Conservation (phyloP, 1,284 basidiomycete species). For the Cryptococcus sp. region DNA sequence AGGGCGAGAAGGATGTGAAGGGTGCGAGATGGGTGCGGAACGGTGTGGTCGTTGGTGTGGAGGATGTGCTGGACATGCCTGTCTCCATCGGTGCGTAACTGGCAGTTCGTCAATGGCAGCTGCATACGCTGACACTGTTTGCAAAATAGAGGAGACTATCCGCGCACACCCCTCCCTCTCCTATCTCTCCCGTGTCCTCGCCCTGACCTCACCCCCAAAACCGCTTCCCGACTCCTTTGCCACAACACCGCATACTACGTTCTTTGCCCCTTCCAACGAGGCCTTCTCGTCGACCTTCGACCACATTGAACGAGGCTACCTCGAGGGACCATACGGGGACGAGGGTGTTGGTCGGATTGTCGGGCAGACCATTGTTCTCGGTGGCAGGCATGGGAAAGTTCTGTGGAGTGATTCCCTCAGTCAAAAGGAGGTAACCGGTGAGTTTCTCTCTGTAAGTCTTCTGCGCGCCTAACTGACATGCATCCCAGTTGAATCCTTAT, state of each 20-base stretch:
- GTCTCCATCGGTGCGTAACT: conserved; percentile 62
- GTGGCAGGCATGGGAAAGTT: conserved; percentile 30
- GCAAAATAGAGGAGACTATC: conserved; percentile 57
- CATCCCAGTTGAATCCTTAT: conserved; percentile 38
- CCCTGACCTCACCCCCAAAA: conserved; percentile 62
- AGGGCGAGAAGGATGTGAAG: conserved; percentile 42
- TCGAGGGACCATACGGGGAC: conserved; percentile 77
- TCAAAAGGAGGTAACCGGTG: conserved; percentile 24
- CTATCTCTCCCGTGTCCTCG: conserved; percentile 58
- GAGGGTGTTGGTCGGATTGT: conserved; percentile 74
- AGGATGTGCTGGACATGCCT: conserved; percentile 72
- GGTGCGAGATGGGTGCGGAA: conserved; percentile 59
- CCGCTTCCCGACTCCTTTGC: conserved; percentile 56
- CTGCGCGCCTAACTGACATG: not conserved
- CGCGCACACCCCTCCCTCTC: conserved; percentile 60
- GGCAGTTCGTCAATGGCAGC: not conserved
- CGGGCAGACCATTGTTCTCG: conserved; percentile 66
- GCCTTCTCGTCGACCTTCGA: conserved; percentile 68
- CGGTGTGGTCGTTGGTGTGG: conserved; percentile 73
- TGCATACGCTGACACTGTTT: conserved; percentile 1
- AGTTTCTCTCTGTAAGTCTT: conserved; percentile 1
- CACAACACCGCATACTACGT: conserved; percentile 65
- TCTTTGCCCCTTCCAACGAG: conserved; percentile 82
- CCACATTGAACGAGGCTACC: conserved; percentile 70
- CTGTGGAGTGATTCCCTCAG: conserved; percentile 41